Evolutionary conservation across 2,329 filamentous ascomycete genomes (phyloP).

Genomic region (Tolypocladium guangdongense): DNA sequence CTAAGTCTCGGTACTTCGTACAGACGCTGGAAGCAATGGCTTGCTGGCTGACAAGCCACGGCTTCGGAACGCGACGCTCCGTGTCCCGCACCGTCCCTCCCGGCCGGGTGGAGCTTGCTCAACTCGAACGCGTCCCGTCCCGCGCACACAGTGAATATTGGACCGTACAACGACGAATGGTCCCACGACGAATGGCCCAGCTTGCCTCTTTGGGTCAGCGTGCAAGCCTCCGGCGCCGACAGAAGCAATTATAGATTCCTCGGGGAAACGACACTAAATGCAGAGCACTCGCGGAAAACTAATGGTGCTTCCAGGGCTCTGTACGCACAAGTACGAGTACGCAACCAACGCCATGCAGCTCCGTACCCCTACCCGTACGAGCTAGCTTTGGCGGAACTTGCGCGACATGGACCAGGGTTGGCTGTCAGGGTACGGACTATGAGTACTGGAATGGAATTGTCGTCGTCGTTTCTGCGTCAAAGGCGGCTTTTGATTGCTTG

Average conservation of each 20-base stretch:
- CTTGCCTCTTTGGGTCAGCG: not conserved
- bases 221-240: not conserved
- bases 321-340: not conserved
- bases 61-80: not conserved
- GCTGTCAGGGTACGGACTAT: not conserved
- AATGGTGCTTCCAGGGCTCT: not conserved
- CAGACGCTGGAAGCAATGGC: not conserved
- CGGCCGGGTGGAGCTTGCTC: not conserved
- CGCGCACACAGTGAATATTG: not conserved
- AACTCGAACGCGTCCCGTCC: not conserved
- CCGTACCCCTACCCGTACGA: too few species aligned
- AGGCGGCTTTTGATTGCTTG: not conserved
- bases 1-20: not conserved
- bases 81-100: not conserved
- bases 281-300: not conserved
- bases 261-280: slow-evolving; percentile 17
- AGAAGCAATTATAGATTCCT: slow-evolving; percentile 21
- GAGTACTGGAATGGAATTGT: not conserved
- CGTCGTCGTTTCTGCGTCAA: not conserved
- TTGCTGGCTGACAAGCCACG: not conserved
- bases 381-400: not conserved
- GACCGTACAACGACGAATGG: too few species aligned
- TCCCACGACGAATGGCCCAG: not conserved
- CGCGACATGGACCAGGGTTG: not conserved
- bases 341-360: not conserved